Evolutionary conservation across 2,329 filamentous ascomycete species (phyloP).

Genomic region (Ophiostoma piceae): DNA sequence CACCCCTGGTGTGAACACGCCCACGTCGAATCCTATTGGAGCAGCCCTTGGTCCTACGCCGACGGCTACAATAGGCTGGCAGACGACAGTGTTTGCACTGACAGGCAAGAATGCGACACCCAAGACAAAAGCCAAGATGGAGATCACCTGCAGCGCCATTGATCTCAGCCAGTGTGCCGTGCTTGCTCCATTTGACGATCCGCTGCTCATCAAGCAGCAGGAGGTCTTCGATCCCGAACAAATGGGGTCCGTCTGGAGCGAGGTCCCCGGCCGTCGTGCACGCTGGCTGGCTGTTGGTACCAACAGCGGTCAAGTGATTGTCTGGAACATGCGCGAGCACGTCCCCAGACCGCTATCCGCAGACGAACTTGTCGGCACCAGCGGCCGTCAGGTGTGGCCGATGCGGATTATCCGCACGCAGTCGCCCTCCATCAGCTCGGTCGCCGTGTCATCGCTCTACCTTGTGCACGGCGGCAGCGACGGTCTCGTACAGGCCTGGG

Average conservation of each 20-base stretch:
- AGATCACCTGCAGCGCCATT: constrained; percentile 64
- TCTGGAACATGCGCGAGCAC: constrained; percentile 78
- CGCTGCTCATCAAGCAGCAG: constrained; percentile 49
- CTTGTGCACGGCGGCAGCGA: constrained; percentile 91
- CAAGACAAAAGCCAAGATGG: constrained; percentile 34
- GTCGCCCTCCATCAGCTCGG: constrained; percentile 76
- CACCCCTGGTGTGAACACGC: neutral
- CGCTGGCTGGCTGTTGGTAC: constrained; percentile 80
- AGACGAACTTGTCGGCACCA: neutral
- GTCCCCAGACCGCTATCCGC: constrained; percentile 27
- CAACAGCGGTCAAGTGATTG: constrained; percentile 64
- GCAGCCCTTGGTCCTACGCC: neutral
- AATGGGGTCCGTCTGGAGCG: constrained; percentile 39
- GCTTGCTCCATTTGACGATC: constrained; percentile 72
- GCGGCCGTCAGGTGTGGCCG: constrained; percentile 49
- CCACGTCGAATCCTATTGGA: neutral
- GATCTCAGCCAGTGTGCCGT: constrained; percentile 71
- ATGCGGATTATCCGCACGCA: constrained; percentile 83
- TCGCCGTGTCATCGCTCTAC: constrained; percentile 80
- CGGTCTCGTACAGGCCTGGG: constrained; percentile 93
- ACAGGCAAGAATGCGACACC: constrained; percentile 45
- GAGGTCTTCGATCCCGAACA: constrained; percentile 43
- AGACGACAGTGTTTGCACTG: constrained; percentile 55
- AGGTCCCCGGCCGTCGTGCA: constrained; percentile 79
- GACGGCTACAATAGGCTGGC: constrained; percentile 59